Conservation (phyloP, 495 filamentous ascomycete species). For the Neurospora sp. region DNA sequence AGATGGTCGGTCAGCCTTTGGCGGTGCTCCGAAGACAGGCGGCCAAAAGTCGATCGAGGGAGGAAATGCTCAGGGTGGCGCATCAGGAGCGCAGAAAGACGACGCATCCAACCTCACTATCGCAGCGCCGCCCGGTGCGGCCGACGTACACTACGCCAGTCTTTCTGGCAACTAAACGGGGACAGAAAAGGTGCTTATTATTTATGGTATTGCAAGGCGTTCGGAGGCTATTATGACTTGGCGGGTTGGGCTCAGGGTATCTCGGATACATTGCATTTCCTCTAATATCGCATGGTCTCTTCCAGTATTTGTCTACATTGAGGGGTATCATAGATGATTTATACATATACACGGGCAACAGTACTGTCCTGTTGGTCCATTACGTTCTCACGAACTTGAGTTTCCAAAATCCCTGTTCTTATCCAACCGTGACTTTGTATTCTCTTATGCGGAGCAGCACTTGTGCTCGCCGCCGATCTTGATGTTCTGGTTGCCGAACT, state of each 20-base stretch:
- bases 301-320: conserved; percentile 13
- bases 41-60: conserved; percentile 25
- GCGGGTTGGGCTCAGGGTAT: conserved; percentile 11
- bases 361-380: conserved; percentile 6
- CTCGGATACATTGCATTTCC: conserved; percentile 4
- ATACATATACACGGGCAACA: conserved; percentile 15
- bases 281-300: conserved; percentile 10
- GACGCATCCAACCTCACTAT: conserved; percentile 45
- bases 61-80: conserved; percentile 10
- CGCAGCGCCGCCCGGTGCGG: conserved; percentile 74
- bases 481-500: conserved; percentile 37
- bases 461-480: conserved; percentile 35
- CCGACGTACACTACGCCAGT: conserved; percentile 75
- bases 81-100: conserved; percentile 19
- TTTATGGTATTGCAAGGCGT: conserved; percentile 33
- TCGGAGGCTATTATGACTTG: conserved; percentile 26
- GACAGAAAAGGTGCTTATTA: conserved; percentile 23
- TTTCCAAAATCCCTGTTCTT: neutral
- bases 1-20: conserved; percentile 53
- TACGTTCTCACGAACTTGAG: neutral
- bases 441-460: conserved; percentile 28
- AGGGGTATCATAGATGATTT: conserved; percentile 25
- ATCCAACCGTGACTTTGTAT: neutral
- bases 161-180: conserved; percentile 60
- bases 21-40: conserved; percentile 23